Base-by-base conservation (phyloP, 2,329 filamentous ascomycete genomes). In the Akanthomyces uredinophilus region DNA sequence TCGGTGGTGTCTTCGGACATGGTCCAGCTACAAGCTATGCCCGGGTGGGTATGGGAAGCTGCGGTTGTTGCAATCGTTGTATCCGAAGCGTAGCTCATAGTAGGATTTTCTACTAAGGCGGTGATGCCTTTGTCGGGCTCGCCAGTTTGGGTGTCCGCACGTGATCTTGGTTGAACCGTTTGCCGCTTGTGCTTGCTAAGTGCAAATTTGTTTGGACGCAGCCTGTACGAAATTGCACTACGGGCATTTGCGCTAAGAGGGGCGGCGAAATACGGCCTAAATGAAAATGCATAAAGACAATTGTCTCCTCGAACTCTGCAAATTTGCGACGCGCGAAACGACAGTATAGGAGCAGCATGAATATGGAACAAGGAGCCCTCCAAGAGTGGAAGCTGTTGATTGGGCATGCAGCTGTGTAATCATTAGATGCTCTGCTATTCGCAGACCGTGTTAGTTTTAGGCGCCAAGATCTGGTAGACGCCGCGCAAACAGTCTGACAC, bases 1-100 rank as follows among this genome's bases (percentile, higher is more conserved):
- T 77, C 75, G 57, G 75, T 76, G 61, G 72, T 70, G 68, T 71
- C 68, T 65, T 74, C 72, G 65, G 72, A 71, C 73, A 76, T 75
- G 68, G 68, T 68, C 65, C 67, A 65, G 64, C 29, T 27, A 67
- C 66, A 65, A 35, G 66, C 66, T 69, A 54, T 63, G 49, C 59
- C 59, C 55, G 32, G 59, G 51, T 57, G 62, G 57, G 57, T 51
- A 51, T 51, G 51, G 50, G 32, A 29, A 56, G 56, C 65, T 64
- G 66, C 66, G 65, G 56, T 66, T 58, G 64, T 66, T 68, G 69
- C 69, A 67, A 73, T 73, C 70, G 68, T 75, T 64, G 62, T 64
- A 64, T 57, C 62, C 62, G 62, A 55, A 60, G 51, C 54, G 18
- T 43, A 22, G 35, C 29, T 20, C 44, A 6, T 50, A 20, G 24